Evolutionary conservation across 192 early-diverging fungal genomes (phyloP).

Genomic region (Neocallimastix lanati): DNA sequence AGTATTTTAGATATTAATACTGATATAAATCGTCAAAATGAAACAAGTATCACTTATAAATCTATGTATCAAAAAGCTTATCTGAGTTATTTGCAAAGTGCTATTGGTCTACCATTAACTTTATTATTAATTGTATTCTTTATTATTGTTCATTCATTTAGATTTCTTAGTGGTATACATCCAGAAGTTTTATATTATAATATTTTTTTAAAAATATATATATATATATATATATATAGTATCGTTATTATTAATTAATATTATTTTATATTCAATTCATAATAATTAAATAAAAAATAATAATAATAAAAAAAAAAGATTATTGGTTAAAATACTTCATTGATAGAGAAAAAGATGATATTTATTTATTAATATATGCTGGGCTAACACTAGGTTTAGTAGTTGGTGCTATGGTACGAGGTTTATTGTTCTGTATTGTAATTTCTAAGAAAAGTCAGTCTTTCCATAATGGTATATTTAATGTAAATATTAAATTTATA

Average conservation of each 20-base stretch:
- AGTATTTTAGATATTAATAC: background rate
- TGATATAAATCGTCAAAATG: background rate
- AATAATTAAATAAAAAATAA: too few relatives aligned
- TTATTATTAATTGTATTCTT: background rate
- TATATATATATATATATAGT: background rate
- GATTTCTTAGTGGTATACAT: background rate
- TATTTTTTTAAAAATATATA: background rate
- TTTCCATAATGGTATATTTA: background rate
- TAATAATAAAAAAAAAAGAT: background rate
- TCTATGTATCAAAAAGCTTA: background rate
- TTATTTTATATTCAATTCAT: too few relatives aligned
- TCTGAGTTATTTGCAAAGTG: background rate
- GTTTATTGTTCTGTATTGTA: background rate
- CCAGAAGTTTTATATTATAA: too few relatives aligned
- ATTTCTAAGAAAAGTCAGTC: background rate
- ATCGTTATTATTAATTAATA: too few relatives aligned
- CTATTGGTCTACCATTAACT: background rate
- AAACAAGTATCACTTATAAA: background rate
- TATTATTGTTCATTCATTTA: background rate
- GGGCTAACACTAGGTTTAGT: background rate
- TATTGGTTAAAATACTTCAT: constrained; percentile 1
- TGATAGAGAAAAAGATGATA: background rate
- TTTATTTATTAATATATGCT: background rate
- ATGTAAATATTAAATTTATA: background rate
- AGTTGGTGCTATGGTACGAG: background rate